Conservation (phyloP, 306 rosid species). For the Ormosia semicastrata region DNA sequence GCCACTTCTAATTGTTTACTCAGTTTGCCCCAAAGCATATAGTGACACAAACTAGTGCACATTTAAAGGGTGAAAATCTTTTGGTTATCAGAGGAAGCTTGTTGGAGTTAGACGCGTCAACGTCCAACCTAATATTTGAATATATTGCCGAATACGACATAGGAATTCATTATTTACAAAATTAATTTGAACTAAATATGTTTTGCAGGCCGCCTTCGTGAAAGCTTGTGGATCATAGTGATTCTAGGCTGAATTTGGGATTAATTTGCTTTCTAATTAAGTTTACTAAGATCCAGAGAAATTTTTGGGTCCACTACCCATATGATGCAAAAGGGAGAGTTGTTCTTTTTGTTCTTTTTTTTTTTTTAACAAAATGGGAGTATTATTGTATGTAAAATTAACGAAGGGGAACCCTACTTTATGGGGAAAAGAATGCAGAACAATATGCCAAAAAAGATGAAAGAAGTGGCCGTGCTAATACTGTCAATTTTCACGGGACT, state of each 20-base stretch:
- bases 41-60: not conserved
- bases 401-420: too few relatives aligned
- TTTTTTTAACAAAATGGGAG: too few relatives aligned
- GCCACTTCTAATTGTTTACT: slow-evolving; percentile 10
- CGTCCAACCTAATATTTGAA: not conserved
- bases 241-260: not conserved
- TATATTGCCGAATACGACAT: not conserved
- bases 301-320: not conserved
- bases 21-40: not conserved
- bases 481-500: too few relatives aligned
- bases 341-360: too few relatives aligned
- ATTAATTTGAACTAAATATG: not conserved
- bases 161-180: not conserved
- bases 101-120: slow-evolving; percentile 19
- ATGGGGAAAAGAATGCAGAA: too few relatives aligned
- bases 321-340: too few relatives aligned
- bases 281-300: not conserved
- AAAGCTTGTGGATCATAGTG: not conserved
- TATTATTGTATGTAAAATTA: too few relatives aligned
- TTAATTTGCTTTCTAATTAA: not conserved
- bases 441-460: too few relatives aligned
- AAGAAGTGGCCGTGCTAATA: too few relatives aligned
- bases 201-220: not conserved
- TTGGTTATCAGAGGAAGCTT: slow-evolving; percentile 16
- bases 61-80: not conserved